phyloP scores from a whole-genome alignment of 495 filamentous ascomycete species.

The Thozetella sp. region DNA sequence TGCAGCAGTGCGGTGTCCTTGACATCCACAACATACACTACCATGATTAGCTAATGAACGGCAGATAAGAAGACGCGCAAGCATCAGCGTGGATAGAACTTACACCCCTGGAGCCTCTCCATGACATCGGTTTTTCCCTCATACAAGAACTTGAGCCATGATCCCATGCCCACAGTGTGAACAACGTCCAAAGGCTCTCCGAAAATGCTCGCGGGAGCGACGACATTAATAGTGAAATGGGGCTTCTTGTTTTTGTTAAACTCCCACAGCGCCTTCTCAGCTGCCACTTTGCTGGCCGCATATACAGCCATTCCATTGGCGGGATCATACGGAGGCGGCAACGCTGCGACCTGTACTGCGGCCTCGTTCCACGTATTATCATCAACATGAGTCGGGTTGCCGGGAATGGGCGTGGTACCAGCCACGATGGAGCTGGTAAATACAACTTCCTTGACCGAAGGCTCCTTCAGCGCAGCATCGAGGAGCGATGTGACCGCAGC shows the following conservation, averaged over 20 bases:
- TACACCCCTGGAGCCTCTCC: background rate
- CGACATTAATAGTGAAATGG: slow-evolving; percentile 41
- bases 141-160: background rate
- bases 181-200: slow-evolving; percentile 28
- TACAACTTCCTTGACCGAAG: slow-evolving; percentile 48
- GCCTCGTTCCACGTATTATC: slow-evolving; percentile 36
- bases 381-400: background rate
- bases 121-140: background rate
- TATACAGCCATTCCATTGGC: slow-evolving; percentile 33
- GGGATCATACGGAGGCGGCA: slow-evolving; percentile 27
- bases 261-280: slow-evolving; percentile 46
- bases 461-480: slow-evolving; percentile 37
- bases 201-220: slow-evolving; percentile 43
- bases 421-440: slow-evolving; percentile 46
- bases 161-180: slow-evolving; percentile 10
- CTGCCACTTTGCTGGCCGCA: slow-evolving; percentile 48
- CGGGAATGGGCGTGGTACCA: slow-evolving; percentile 11
- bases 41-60: background rate
- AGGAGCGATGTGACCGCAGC: slow-evolving; percentile 36
- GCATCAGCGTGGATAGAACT: background rate
- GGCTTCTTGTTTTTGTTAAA: slow-evolving; percentile 47
- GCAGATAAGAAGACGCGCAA: background rate
- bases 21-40: slow-evolving; percentile 36
- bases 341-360: slow-evolving; percentile 39
- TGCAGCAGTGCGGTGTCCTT: slow-evolving; percentile 46